Percentiles rank a stretch among this genome's conserved stretches.
Conservation (phyloP, 345 rosid species). For the Streptanthus diversifolius region DNA sequence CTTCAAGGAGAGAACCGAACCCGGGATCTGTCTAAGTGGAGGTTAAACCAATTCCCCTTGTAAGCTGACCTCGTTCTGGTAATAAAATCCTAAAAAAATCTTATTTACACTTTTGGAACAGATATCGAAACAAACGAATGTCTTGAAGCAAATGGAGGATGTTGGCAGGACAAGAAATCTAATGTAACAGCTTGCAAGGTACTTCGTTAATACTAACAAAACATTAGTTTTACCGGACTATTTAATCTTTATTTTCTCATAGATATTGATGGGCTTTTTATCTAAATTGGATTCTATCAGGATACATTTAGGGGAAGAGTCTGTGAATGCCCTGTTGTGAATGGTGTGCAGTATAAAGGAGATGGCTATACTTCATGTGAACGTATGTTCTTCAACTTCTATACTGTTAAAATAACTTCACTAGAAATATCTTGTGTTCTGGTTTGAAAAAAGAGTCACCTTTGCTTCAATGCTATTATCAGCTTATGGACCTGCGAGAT, state of each 20-base stretch:
- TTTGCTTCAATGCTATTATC: conserved; percentile 18
- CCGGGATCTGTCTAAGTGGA: conserved; percentile 64
- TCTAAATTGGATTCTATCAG: conserved; percentile 36
- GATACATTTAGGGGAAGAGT: conserved; percentile 97
- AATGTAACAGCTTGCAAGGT: conserved; percentile 93
- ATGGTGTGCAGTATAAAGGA: conserved; percentile 91
- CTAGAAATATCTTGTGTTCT: background rate
- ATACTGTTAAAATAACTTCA: background rate
- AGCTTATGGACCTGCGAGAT: conserved; percentile 87
- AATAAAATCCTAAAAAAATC: background rate
- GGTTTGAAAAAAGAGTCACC: background rate
- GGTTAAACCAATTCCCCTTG: conserved; percentile 40
- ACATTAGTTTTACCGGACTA: background rate
- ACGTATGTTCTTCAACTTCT: conserved; percentile 44
- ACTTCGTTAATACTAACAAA: conserved; percentile 1
- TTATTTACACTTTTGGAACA: conserved; percentile 28
- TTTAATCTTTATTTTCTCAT: background rate
- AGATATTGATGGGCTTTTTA: background rate
- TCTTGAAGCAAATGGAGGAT: conserved; percentile 77
- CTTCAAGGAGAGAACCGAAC: conserved; percentile 79
- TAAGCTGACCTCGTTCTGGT: background rate
- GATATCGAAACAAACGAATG: conserved; percentile 90
- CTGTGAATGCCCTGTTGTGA: conserved; percentile 81
- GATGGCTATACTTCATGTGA: conserved; percentile 84
- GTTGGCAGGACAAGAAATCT: conserved; percentile 69